Conservation (phyloP, 2,329 filamentous ascomycete species). For the Cadophora sp. region DNA sequence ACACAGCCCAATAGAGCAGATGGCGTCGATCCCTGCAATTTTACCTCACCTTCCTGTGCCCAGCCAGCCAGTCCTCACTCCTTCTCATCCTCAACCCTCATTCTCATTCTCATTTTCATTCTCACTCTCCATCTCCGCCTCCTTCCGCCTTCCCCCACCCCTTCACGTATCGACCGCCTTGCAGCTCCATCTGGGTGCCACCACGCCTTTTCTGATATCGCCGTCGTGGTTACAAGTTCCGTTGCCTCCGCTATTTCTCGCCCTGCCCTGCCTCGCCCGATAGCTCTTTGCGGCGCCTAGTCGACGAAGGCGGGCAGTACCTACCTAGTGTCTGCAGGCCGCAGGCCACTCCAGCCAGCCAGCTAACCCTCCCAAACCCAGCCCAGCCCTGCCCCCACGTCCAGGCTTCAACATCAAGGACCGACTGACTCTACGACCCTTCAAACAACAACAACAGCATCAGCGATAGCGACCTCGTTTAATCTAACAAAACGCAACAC, state of each 20-base stretch:
- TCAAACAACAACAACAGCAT: too few relatives aligned
- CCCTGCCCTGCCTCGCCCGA: too few relatives aligned
- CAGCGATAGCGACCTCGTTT: neutral
- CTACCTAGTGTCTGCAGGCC: too few relatives aligned
- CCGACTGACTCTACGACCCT: neutral
- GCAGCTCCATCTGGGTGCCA: neutral
- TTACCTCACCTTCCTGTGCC: conserved; percentile 9
- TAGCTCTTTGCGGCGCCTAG: too few relatives aligned
- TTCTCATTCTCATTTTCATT: conserved; percentile 10
- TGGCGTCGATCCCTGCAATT: conserved; percentile 17
- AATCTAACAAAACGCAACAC: conserved; percentile 19
- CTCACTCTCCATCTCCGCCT: conserved; percentile 2
- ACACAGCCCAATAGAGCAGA: neutral
- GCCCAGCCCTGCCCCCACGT: neutral
- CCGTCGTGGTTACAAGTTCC: neutral
- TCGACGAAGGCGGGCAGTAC: too few relatives aligned
- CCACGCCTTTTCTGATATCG: neutral
- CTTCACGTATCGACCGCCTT: neutral
- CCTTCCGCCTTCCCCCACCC: too few relatives aligned
- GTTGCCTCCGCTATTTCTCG: neutral
- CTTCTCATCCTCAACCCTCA: neutral
- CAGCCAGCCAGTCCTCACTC: neutral
- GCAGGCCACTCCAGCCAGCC: too few relatives aligned
- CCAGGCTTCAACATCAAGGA: neutral
- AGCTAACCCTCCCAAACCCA: too few relatives aligned